A percentile compares a stretch with the other conserved stretches of the same genome.
Evolutionary conservation across 164 flowering plant genomes (phyloP).

Genomic region (Macadamia tetraphylla): DNA sequence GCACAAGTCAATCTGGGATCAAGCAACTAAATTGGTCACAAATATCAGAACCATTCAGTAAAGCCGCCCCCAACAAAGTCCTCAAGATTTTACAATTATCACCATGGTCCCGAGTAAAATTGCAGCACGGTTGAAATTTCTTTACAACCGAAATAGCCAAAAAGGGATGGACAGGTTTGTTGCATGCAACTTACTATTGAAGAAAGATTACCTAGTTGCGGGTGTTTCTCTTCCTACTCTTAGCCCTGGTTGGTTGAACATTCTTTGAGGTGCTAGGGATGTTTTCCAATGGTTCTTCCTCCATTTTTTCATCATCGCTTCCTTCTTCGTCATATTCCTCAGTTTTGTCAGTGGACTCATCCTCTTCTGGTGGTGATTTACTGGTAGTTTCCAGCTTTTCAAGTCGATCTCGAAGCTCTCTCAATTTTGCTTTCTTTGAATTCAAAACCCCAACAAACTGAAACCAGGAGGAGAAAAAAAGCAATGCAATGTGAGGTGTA

Average conservation of each 20-base stretch:
- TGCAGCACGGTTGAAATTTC: too few relatives aligned
- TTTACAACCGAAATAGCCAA: not conserved
- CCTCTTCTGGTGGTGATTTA: conserved; percentile 40
- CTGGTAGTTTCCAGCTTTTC: conserved; percentile 25
- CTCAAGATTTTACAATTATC: too few relatives aligned
- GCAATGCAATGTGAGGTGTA: not conserved
- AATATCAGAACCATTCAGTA: too few relatives aligned
- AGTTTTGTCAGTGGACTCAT: conserved; percentile 57
- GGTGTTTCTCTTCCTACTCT: conserved; percentile 39
- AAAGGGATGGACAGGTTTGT: not conserved
- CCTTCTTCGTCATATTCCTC: conserved; percentile 45
- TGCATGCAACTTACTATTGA: not conserved
- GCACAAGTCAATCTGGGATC: too few relatives aligned
- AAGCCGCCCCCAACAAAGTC: too few relatives aligned
- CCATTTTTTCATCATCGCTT: conserved; percentile 35
- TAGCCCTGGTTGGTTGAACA: conserved; percentile 24
- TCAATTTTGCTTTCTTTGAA: conserved; percentile 78
- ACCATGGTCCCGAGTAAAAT: too few relatives aligned
- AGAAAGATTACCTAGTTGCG: conserved; percentile 10
- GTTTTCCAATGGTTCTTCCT: conserved; percentile 27
- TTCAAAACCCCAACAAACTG: conserved; percentile 77
- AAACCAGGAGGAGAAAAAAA: conserved; percentile 12
- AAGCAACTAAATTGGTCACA: too few relatives aligned
- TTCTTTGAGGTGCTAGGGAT: conserved; percentile 33
- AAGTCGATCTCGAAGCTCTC: conserved; percentile 62